Evolutionary conservation across 2,329 filamentous ascomycete genomes (phyloP), one percentile per base, ranked within the genome.

Genomic region (Diaporthe sp.): DNA sequence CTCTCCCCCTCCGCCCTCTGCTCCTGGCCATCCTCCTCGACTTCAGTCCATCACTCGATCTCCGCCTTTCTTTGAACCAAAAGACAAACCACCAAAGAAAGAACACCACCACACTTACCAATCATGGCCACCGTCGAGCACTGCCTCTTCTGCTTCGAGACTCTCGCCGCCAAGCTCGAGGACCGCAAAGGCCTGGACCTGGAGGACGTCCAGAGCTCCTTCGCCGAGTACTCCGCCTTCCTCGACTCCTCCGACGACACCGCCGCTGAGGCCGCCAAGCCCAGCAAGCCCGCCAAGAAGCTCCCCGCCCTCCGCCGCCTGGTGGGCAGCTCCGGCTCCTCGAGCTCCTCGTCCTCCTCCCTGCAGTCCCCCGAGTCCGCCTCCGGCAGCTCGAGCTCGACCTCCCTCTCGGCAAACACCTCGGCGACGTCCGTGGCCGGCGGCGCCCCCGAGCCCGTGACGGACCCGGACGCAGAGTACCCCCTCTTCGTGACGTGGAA

Each of bases 401-500:
- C 81, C 17, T 78, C 80, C 34, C 81, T 81, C 1, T 78, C 79
- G 15, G 82, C 80, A 67, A 79, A 77, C 73, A 76, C 79, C 4
- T 80, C 81, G 15, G 80, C 82, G 2, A 86, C 86, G 10, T 82
- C 85, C 49, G 79, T 81, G 60, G 87, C 84, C 39, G 82, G 85
- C 31, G 81, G 85, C 20, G 81, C 80, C 75, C 75, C 80, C 49
- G 76, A 78, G 63, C 51, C 78, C 51, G 68, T 78, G 81, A 60
- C 82, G 81, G 76, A 81, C 80, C 78, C 76, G 79, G 78, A 78
- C 79, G 84, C 85, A 75, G 88, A 90, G 57, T 91, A 92, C 77
- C 96, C 96, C 0, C 89, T 98, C 53, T 98, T 98, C 83, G 94
- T 99, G 63, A 98, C 96, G 10, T 98, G 96, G 96, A 98, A 98